Conservation (phyloP, 1,284 basidiomycete genomes). For the Naganishia sp. region DNA sequence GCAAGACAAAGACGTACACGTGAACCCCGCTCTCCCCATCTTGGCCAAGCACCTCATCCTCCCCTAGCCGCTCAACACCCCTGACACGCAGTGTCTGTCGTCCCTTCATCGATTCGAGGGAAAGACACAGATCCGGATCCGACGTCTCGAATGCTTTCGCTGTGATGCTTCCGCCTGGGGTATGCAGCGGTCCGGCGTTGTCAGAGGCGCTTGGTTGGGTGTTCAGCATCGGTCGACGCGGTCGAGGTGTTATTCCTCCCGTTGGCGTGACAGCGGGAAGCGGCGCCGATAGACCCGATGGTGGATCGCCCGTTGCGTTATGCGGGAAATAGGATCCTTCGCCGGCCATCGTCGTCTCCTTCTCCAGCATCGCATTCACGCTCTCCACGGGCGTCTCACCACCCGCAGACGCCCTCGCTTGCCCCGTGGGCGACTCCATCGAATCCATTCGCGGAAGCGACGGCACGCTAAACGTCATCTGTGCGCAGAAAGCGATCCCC, state of each 20-base stretch:
- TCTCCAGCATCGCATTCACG: neutral
- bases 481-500: conserved; percentile 38
- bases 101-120: conserved; percentile 52
- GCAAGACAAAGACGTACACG: conserved; percentile 5
- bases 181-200: neutral
- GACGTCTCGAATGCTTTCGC: conserved; percentile 23
- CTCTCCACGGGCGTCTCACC: neutral
- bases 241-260: neutral
- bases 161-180: neutral
- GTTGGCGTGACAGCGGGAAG: neutral
- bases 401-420: no score
- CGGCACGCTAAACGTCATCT: conserved; percentile 2
- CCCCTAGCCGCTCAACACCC: conserved; percentile 42
- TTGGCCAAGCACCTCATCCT: conserved; percentile 40
- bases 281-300: neutral
- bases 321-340: conserved; percentile 19
- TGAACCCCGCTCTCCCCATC: conserved; percentile 44
- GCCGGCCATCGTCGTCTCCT: conserved; percentile 8
- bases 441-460: neutral
- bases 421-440: no score
- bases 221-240: neutral
- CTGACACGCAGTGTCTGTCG: conserved; percentile 48
- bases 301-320: neutral
- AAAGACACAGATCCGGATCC: conserved; percentile 52
- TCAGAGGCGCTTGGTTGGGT: neutral